Evolutionary conservation across 2,329 filamentous ascomycete genomes (phyloP).

Genomic region (Colletotrichum agaves): DNA sequence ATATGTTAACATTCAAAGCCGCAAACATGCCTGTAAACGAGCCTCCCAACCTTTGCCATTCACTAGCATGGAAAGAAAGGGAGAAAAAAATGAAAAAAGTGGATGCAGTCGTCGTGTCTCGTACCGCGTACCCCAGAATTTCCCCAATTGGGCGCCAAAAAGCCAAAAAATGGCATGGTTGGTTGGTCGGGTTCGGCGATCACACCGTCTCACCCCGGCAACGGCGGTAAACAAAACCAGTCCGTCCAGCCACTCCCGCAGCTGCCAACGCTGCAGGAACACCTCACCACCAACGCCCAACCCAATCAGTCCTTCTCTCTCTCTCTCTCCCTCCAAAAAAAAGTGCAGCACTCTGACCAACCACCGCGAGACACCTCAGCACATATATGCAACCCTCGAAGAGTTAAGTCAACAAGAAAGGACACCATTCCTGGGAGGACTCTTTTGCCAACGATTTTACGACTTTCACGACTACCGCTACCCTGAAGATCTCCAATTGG

Average conservation of each 20-base stretch:
- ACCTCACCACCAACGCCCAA: conserved; percentile 5
- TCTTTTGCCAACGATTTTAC: neutral
- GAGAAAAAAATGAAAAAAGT: neutral
- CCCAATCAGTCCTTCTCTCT: conserved; percentile 7
- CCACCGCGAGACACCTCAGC: conserved; percentile 37
- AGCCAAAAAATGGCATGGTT: conserved; percentile 12
- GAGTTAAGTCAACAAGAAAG: conserved; percentile 22
- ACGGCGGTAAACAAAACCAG: conserved; percentile 33
- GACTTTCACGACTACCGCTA: neutral
- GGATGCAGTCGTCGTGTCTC: neutral
- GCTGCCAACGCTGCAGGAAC: conserved; percentile 30
- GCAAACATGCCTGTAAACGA: neutral
- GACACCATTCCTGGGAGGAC: neutral
- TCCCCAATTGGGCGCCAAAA: conserved; percentile 18
- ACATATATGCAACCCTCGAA: conserved; percentile 25
- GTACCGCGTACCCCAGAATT: neutral
- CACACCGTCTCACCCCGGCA: conserved; percentile 19
- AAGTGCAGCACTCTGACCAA: conserved; percentile 15
- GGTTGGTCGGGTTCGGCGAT: conserved; percentile 6
- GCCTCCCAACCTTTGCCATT: neutral
- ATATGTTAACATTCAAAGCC: neutral
- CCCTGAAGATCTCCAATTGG: conserved; percentile 5
- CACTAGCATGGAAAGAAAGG: neutral
- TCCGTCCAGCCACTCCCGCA: conserved; percentile 33
- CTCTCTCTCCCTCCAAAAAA: too few relatives aligned